Percentiles rank a stretch among this genome's conserved stretches.
Conservation (phyloP, 2,329 filamentous ascomycete genomes). For the Xylaria sp. region DNA sequence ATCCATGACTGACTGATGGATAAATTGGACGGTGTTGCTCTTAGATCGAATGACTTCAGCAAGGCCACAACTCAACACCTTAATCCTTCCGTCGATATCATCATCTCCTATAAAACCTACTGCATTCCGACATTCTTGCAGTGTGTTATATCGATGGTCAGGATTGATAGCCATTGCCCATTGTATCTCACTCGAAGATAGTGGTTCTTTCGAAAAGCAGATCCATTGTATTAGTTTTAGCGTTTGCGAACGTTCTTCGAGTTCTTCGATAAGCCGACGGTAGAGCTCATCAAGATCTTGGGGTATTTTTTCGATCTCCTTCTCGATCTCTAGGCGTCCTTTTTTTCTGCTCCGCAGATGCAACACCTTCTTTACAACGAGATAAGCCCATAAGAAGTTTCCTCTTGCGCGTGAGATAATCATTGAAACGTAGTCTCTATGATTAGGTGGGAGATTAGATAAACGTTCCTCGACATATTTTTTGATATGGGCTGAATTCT, state of each 20-base stretch:
- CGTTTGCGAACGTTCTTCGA: neutral
- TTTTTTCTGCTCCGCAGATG: neutral
- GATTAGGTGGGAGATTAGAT: neutral
- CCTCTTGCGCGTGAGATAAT: neutral
- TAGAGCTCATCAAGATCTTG: slow-evolving; percentile 4
- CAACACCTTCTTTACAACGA: neutral
- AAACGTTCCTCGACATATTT: neutral
- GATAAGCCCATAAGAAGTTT: slow-evolving; percentile 12
- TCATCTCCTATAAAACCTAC: neutral
- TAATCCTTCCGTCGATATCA: neutral
- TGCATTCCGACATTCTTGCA: neutral
- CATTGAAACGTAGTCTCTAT: neutral
- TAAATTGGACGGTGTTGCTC: neutral
- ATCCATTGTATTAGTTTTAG: slow-evolving; percentile 14
- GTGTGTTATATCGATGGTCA: neutral
- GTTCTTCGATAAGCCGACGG: neutral
- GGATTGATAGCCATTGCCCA: slow-evolving; percentile 12
- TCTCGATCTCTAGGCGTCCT: neutral
- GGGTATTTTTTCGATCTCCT: slow-evolving; percentile 10
- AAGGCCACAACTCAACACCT: slow-evolving; percentile 9
- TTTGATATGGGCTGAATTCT: neutral
- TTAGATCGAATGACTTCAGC: neutral
- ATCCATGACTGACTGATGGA: slow-evolving; percentile 17
- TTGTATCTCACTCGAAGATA: slow-evolving; percentile 1
- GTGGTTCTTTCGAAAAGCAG: slow-evolving; percentile 1